Conservation (phyloP, 169 alveolate genomes). For the Cystoisospora suis region DNA sequence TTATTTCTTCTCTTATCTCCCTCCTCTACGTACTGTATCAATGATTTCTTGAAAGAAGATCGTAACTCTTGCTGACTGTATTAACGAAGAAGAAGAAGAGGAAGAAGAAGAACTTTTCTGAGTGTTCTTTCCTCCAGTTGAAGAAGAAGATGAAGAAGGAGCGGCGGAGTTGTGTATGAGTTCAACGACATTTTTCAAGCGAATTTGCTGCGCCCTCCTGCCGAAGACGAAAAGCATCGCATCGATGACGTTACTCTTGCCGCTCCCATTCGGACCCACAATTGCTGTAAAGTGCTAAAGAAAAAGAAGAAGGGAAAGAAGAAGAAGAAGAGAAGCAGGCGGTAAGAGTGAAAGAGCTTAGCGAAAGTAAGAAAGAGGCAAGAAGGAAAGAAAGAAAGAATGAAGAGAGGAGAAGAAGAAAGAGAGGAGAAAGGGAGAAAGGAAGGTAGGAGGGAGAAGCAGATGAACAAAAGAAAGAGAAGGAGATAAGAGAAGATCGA, state of each 20-base stretch:
- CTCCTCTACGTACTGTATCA: constrained; percentile 41
- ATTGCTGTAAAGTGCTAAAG: constrained; percentile 87
- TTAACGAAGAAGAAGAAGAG: background rate
- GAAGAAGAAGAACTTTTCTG: background rate
- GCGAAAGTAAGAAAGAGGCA: too few species aligned
- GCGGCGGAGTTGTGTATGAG: constrained; percentile 92
- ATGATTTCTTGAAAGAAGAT: constrained; percentile 38
- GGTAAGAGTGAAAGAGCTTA: too few species aligned
- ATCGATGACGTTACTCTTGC: constrained; percentile 99
- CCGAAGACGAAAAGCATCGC: constrained; percentile 99
- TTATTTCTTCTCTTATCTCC: background rate
- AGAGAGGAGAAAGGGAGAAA: too few species aligned
- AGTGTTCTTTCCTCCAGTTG: background rate
- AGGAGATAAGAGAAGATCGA: too few species aligned
- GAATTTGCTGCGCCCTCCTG: constrained; percentile 93
- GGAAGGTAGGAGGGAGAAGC: too few species aligned
- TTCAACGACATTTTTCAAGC: constrained; percentile 93
- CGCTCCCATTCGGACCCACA: constrained; percentile 99
- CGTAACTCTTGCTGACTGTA: constrained; percentile 10
- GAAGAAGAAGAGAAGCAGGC: background rate
- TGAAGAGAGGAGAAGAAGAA: too few species aligned
- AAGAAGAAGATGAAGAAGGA: background rate
- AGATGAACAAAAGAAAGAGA: too few species aligned
- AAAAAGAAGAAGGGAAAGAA: background rate
- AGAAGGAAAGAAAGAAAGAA: too few species aligned